Conservation (phyloP, 331 rosid genomes). For the Prunus yedoensis region DNA sequence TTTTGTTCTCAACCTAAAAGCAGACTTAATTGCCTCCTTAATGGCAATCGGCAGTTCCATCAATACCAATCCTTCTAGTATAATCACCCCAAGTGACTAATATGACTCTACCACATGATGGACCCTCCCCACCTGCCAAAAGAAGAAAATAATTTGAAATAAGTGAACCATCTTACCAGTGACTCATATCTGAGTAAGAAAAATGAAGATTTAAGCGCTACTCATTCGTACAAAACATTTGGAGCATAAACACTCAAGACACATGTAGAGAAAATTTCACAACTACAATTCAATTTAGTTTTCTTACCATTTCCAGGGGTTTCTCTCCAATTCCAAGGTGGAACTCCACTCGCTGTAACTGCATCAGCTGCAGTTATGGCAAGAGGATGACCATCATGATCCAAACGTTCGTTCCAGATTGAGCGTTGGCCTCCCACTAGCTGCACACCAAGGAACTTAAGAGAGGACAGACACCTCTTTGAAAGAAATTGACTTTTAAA, state of each 20-base stretch:
- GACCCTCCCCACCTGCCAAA: conserved; percentile 66
- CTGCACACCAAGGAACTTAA: conserved; percentile 47
- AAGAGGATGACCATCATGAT: conserved; percentile 94
- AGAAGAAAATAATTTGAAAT: conserved; percentile 8
- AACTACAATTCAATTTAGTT: neutral
- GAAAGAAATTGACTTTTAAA: neutral
- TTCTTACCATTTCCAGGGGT: conserved; percentile 83
- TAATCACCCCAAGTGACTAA: conserved; percentile 90
- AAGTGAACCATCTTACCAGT: no score
- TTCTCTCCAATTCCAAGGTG: conserved; percentile 99
- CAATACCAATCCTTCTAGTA: conserved; percentile 87
- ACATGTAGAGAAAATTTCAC: neutral
- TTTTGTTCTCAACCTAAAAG: conserved; percentile 86
- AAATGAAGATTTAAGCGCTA: neutral
- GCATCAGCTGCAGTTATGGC: conserved; percentile 90
- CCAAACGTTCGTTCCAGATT: conserved; percentile 92
- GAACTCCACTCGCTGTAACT: conserved; percentile 78
- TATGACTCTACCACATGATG: conserved; percentile 88
- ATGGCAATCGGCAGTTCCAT: conserved; percentile 88
- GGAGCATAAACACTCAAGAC: neutral
- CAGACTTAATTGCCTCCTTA: conserved; percentile 86
- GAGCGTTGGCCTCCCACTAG: conserved; percentile 84
- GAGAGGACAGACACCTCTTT: no score
- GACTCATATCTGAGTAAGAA: neutral
- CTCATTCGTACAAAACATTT: neutral